Conservation (phyloP, 495 filamentous ascomycete genomes). For the Aspergillus sclerotioniger region DNA sequence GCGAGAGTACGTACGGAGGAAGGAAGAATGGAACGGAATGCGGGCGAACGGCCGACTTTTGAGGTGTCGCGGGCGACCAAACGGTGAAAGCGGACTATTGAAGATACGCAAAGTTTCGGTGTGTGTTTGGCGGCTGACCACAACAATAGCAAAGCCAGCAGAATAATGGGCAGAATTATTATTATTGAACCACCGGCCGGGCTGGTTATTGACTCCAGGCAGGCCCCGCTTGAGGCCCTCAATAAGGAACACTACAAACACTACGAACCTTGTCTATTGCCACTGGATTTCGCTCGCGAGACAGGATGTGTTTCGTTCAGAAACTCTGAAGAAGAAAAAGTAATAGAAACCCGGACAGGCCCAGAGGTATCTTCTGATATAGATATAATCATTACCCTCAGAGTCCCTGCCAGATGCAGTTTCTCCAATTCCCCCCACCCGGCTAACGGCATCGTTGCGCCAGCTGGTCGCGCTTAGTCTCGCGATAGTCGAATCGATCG, state of each 20-base stretch:
- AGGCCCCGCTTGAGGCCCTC: background rate
- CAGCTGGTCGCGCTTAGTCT: slow-evolving; percentile 13
- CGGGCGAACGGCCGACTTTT: slow-evolving; percentile 3
- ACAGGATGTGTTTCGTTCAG: background rate
- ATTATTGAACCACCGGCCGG: background rate
- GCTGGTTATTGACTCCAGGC: background rate
- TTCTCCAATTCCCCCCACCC: slow-evolving; percentile 14
- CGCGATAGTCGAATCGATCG: slow-evolving; percentile 1
- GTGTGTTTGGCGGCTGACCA: slow-evolving; percentile 7
- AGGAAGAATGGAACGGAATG: background rate
- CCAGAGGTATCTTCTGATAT: background rate
- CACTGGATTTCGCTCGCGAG: background rate
- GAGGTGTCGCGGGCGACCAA: background rate
- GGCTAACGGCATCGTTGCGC: slow-evolving; percentile 25
- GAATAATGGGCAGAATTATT: background rate
- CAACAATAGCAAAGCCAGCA: slow-evolving; percentile 3
- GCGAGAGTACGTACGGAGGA: too few relatives aligned
- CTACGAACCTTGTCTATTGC: background rate
- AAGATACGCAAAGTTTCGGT: slow-evolving; percentile 18
- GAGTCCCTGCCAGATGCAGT: slow-evolving; percentile 16
- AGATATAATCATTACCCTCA: background rate
- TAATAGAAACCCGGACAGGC: background rate
- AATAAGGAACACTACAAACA: background rate
- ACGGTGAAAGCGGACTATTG: slow-evolving; percentile 9
- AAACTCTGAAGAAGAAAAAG: background rate